Evolutionary conservation across 768 basidiomycete species (phyloP), one percentile per base, ranked within the genome.

Genomic region (Cantharellus anzutake): DNA sequence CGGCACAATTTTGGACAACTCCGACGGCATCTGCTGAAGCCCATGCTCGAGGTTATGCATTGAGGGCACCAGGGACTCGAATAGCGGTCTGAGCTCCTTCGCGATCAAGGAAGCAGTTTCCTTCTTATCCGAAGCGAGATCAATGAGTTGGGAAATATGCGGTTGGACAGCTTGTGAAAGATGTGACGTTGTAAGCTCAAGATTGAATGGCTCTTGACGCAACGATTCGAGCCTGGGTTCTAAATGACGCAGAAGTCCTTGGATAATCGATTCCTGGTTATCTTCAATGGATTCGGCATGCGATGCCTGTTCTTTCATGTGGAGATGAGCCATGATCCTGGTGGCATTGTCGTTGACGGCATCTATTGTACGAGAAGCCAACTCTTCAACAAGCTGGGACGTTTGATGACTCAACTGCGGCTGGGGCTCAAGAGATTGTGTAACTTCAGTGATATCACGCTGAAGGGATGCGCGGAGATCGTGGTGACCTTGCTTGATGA

Each of bases 101-200:
- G 88, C 79, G 60, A 91, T 91, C 48, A 91, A 77, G 4, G 78
- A 75, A 2, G 88, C 88, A 2, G 88, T 91, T 70, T 91, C 88
- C 41, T 85, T 78, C 68, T 91, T 91, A 68, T 91, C 88, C 0
- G 85, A 87, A 37, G 88, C 83, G 56, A 91, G 77, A 67, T 91
- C 88, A 62, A 91, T 91, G 61, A 91, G 80, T 64, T 91, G 86
- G 2, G 86, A 80, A 35, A 91, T 88, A 63, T 89, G 84, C 4
- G 88, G 88, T 65, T 90, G 89, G 66, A 91, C 88, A 0, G 88
- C 84, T 68, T 91, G 84, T 34, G 83, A 77, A 14, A 91, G 78
- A 65, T 80, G 80, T 51, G 73, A 74, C 2, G 88, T 91, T 60
- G 91, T 72, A 63, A 76, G 74, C 41, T 88, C 84, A 65, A 90